A percentile compares a stretch with the other conserved stretches of the same genome.
These are phyloP conservation scores for Mucor velutinosus DNA, from an alignment of 371 early-diverging fungal genomes.

Conservation along the genomic window DNA sequence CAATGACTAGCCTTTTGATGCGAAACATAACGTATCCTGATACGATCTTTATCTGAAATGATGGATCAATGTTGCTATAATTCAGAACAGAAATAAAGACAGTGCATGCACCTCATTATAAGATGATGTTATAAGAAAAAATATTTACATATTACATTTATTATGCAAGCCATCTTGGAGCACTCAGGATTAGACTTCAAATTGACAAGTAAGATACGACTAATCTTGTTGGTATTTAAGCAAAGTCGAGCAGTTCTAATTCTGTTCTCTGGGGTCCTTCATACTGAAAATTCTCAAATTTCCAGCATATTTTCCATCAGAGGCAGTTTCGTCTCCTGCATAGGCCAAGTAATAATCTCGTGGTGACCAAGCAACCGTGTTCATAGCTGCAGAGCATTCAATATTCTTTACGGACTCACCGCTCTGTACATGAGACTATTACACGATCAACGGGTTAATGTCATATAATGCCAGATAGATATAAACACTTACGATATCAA, in stretches of 20 bases:
- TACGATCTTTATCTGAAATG: too few relatives aligned
- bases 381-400: slow-evolving; percentile 70
- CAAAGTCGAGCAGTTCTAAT: not conserved
- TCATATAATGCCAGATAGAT: not conserved
- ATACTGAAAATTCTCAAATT: slow-evolving; percentile 51
- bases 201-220: too few relatives aligned
- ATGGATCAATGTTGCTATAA: too few relatives aligned
- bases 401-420: slow-evolving; percentile 76
- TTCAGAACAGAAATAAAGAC: too few relatives aligned
- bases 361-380: slow-evolving; percentile 87
- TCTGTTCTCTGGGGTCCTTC: slow-evolving; percentile 37
- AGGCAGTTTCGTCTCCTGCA: slow-evolving; percentile 73
- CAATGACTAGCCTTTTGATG: too few relatives aligned
- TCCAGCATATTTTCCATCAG: slow-evolving; percentile 51
- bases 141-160: too few relatives aligned
- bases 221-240: too few relatives aligned
- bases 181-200: too few relatives aligned
- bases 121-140: too few relatives aligned
- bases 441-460: not conserved
- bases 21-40: too few relatives aligned
- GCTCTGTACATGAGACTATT: slow-evolving; percentile 74
- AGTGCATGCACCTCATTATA: too few relatives aligned
- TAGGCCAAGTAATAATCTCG: slow-evolving; percentile 77
- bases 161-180: too few relatives aligned
- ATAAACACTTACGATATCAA: slow-evolving; percentile 68